Evolutionary conservation across 1,284 basidiomycete genomes (phyloP), one percentile per base, ranked within the genome.

Genomic region (Ganoderma resinaceum): DNA sequence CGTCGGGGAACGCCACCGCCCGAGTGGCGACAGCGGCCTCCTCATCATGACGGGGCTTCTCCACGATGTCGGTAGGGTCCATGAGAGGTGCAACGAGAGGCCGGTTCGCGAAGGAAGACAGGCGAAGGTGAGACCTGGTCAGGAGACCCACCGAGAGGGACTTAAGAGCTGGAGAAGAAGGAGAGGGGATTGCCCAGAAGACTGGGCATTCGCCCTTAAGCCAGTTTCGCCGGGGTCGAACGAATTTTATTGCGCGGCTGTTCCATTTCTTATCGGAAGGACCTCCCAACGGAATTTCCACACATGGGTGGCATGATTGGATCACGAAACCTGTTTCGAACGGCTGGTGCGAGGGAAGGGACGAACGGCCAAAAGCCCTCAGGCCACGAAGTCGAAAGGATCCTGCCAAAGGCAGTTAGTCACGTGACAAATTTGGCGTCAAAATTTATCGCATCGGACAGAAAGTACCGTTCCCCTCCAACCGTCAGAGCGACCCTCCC

Each of bases 1-100:
- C 82, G 42, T 82, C 78, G 29, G 86, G 84, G 73, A 89, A 88
- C 35, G 82, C 86, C 52, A 89, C 85, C 0, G 78, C 73, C 31
- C 80, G 80, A 26, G 73, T 70, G 61, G 69, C 75, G 4, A 73
- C 66, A 35, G 62, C 42, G 33, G 66, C 71, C 33, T 74, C 76
- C 43, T 77, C 76, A 62, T 77, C 78, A 9, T 70, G 65, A 33
- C 58, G 55, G 42, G 67, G 33, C 65, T 74, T 75, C 69, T 73
- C 73, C 40, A 67, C 11, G 67, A 58, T 62, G 23, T 65, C 60
- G 63, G 69, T 65, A 38, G 66, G 59, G 67, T 74, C 71, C 74
- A 76, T 76, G 64, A 31, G 26, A 53, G 26, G 18, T 12, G 42
- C 16, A 55, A 26, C 52, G 52, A n/a, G 43, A 40, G 12, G n/a